Conservation (phyloP, 352 stramenopile species). For the Pythium chondricola region DNA sequence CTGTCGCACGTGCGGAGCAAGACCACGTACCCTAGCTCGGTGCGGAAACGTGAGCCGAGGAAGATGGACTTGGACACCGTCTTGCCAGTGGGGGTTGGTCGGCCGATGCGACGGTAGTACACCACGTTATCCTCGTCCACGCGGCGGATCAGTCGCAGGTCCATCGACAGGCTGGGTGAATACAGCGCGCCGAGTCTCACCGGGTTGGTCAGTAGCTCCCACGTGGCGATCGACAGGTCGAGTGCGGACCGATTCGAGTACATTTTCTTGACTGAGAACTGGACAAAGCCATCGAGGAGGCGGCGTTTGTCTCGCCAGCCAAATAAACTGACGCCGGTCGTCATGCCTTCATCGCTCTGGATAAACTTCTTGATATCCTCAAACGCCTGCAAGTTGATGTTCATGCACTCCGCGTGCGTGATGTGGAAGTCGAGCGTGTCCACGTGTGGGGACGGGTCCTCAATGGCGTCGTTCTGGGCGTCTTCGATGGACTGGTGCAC, state of each 20-base stretch:
- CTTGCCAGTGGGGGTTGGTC: conserved; percentile 9
- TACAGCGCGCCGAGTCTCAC: conserved; percentile 28
- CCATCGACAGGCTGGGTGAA: conserved; percentile 31
- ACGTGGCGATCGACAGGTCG: conserved; percentile 26
- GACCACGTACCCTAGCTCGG: conserved; percentile 30
- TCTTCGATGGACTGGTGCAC: conserved; percentile 29
- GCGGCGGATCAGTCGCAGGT: conserved; percentile 38
- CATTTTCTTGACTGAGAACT: conserved; percentile 51
- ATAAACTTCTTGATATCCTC: conserved; percentile 37
- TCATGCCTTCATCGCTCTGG: conserved; percentile 34
- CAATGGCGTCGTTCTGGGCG: conserved; percentile 17
- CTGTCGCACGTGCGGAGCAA: conserved; percentile 39
- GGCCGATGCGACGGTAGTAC: conserved; percentile 39
- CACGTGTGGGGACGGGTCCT: conserved; percentile 12
- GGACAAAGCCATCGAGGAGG: conserved; percentile 29
- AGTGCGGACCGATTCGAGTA: conserved; percentile 27
- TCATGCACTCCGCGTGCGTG: conserved; percentile 34
- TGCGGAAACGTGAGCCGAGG: conserved; percentile 32
- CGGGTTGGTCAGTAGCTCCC: conserved; percentile 31
- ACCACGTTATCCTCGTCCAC: conserved; percentile 62
- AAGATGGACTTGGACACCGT: conserved; percentile 39
- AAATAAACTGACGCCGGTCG: conserved; percentile 38
- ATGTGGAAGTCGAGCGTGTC: conserved; percentile 21
- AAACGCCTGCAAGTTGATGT: conserved; percentile 29
- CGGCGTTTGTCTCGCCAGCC: conserved; percentile 46